Evolutionary conservation across 495 filamentous ascomycete species (phyloP), one percentile per base, ranked within the genome.

Genomic region (Aspergillus carlsbadensis): DNA sequence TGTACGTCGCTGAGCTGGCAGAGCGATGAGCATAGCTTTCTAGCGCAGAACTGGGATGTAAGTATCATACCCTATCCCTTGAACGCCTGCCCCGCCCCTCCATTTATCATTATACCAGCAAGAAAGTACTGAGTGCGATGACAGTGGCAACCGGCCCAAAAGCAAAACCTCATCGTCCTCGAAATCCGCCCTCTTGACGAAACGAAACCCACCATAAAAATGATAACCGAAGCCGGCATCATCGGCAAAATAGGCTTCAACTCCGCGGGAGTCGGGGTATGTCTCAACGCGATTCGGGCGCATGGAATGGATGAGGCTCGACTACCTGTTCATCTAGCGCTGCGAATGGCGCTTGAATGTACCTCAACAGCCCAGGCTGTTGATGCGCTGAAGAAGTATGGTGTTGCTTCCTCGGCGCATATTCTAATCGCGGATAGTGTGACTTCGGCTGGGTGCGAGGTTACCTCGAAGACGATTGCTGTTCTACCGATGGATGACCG

Each of bases 191-290:
- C 56, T n/a, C n/a, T n/a, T n/a, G 86, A 7, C 11, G 18, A 35
- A 8, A 2, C 26, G n/a, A 11, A 33, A 13, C 52, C 52, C 13
- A 17, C 21, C 8, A 55, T 55, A n/a, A 22, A 55, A 4, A 55
- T 55, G 29, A 33, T 55, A 22, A 50, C 54, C 14, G 64, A 86
- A 60, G 83, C 82, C 21, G 83, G 82, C 11, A 77, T 84, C 18
- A 79, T 85, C 17, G 82, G 82, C 10, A 86, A 86, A 58, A 84
- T 85, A 29, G 83, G 83, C 8, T 61, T 85, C 49, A 84, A 84
- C 59, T 69, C 65, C 3, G 55, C 62, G 0, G 81, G 81, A 13
- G 79, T 85, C 2, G 82, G 81, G 3, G 78, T 80, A 10, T 79
- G 76, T 21, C 66, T 84, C 31, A 86, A 86, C 57, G 83, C 83